These are phyloP conservation scores for Pterocarpus macrocarpus DNA, from an alignment of 306 rosid genomes.

Conservation along the genomic window DNA sequence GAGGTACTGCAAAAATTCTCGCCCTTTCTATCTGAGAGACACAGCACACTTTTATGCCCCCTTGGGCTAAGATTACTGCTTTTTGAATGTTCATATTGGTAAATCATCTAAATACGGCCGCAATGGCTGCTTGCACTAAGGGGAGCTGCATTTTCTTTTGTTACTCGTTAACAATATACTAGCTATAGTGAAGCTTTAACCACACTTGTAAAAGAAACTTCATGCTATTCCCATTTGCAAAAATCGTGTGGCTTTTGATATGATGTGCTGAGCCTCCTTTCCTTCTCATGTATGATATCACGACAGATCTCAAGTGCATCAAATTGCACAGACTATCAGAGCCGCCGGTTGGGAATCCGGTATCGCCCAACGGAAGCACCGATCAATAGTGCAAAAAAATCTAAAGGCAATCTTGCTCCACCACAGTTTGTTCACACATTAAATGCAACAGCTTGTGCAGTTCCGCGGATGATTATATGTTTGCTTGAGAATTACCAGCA, in stretches of 20 bases:
- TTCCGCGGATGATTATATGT: conserved; percentile 88
- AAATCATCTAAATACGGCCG: conserved; percentile 16
- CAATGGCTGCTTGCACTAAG: conserved; percentile 8
- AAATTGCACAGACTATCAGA: conserved; percentile 89
- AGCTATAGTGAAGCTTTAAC: conserved; percentile 29
- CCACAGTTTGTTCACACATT: conserved; percentile 88
- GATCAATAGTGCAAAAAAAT: conserved; percentile 59
- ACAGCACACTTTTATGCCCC: neutral
- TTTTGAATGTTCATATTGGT: neutral
- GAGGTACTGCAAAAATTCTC: conserved; percentile 66
- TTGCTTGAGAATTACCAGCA: conserved; percentile 89
- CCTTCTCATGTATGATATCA: conserved; percentile 14
- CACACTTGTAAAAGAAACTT: conserved; percentile 1
- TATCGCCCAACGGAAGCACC: conserved; percentile 77
- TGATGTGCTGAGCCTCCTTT: conserved; percentile 12
- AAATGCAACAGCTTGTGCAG: conserved; percentile 97
- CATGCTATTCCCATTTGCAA: conserved; percentile 7
- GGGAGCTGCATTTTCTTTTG: conserved; percentile 29
- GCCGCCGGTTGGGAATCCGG: conserved; percentile 84
- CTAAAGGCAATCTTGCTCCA: conserved; percentile 72
- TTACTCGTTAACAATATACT: neutral
- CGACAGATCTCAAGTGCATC: conserved; percentile 92
- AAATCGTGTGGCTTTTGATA: conserved; percentile 26
- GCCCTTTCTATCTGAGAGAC: neutral
- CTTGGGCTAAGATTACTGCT: conserved; percentile 38